Evolutionary conservation across 371 early-diverging fungal species (phyloP), one percentile per base, ranked within the genome.

Genomic region (Rhizopus microsporus): DNA sequence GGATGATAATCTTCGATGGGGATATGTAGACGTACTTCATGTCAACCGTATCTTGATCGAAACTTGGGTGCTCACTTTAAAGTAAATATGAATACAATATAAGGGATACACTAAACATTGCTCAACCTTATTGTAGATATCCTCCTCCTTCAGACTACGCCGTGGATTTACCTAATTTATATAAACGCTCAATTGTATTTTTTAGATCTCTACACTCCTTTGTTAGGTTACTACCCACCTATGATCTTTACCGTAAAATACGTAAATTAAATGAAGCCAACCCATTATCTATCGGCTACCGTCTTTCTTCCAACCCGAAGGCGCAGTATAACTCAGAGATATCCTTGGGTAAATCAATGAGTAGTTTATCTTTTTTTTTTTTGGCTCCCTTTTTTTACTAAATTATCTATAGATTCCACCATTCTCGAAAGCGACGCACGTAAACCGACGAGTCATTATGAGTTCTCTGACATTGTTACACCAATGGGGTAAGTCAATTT

Each of bases 161-260:
- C 7, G 84, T 87, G 12, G 93, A 94, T 34, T 76, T 92, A n/a
- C 90, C 93, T 3, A 82, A 87, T 43, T 80, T 93, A 10, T 96
- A 96, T 79, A 96, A 96, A 71, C 86, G 91, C 47, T 89, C 88
- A 5, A 91, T 93, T 54, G 82, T 90, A 16, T 93, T 93, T 59
- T 96, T 96, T 71, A 81, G 95, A 38, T 85, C 92, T 13, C 68
- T 96, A 32, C 91, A 88, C 68, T 78, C 90, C 10, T 83, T 85
- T 60, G 83, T 87, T 51, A 82, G 91, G 5, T 77, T 93, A 35
- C 65, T 96, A 53, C 96, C 96, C 0, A 75, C 85, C 7, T 83
- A 87, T 61, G 65, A 80, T 13, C 79, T 91, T 7, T 83, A 75
- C 54, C 84, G 81, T 7, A 74, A 82, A 55, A 23, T 67, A 30